These are phyloP conservation scores for Saprolegnia parasitica DNA, from an alignment of 352 stramenopile species.

Conservation along the genomic window DNA sequence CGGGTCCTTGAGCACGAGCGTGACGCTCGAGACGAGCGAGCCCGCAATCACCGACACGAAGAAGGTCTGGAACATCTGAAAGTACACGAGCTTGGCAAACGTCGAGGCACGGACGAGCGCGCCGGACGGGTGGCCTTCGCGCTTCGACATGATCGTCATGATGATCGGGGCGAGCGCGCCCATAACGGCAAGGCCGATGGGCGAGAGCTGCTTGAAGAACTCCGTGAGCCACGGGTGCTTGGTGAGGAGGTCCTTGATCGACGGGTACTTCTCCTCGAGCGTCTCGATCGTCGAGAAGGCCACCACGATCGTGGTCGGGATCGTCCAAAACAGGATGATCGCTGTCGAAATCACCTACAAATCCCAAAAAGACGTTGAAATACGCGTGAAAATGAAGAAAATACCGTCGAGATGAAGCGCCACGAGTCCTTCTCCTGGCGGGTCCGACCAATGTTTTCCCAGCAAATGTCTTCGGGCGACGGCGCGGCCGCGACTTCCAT, in stretches of 20 bases:
- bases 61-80: slow-evolving; percentile 79
- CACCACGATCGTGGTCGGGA: slow-evolving; percentile 73
- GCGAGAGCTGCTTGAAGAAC: slow-evolving; percentile 68
- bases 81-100: slow-evolving; percentile 76
- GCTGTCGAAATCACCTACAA: slow-evolving; percentile 43
- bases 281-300: slow-evolving; percentile 62
- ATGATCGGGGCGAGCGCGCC: slow-evolving; percentile 74
- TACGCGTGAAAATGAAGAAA: neutral
- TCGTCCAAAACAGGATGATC: slow-evolving; percentile 82
- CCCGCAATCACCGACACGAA: slow-evolving; percentile 79
- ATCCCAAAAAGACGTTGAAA: neutral
- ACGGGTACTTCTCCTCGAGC: slow-evolving; percentile 47
- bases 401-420: slow-evolving; percentile 29
- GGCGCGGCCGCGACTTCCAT: slow-evolving; percentile 54
- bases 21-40: slow-evolving; percentile 67
- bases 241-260: slow-evolving; percentile 40
- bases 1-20: slow-evolving; percentile 42
- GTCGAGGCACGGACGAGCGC: slow-evolving; percentile 61
- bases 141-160: slow-evolving; percentile 73
- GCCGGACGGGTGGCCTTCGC: slow-evolving; percentile 65
- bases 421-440: slow-evolving; percentile 29
- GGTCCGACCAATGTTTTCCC: slow-evolving; percentile 56
- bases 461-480: slow-evolving; percentile 63
- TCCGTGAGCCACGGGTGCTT: slow-evolving; percentile 67
- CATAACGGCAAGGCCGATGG: slow-evolving; percentile 77